Evolutionary conservation across 805 yeast species (phyloP).

Genomic region (Alloascoidea africana): DNA sequence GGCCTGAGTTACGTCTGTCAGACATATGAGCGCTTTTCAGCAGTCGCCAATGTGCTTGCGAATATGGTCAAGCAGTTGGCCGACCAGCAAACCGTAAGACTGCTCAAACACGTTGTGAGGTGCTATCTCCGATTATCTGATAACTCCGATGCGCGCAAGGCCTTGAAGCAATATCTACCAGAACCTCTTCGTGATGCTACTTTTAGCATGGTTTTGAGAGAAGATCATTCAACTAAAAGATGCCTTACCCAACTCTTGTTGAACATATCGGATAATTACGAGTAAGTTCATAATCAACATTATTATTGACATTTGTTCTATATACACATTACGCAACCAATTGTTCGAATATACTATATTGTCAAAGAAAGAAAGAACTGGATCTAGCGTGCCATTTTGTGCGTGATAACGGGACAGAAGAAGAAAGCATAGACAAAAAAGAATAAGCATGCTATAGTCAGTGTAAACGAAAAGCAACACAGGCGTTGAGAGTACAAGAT

Average conservation of each 20-base stretch:
- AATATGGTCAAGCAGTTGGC: conserved; percentile 81
- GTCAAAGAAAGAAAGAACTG: too few species aligned
- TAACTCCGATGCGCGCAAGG: conserved; percentile 79
- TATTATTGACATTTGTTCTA: too few species aligned
- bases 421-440: too few species aligned
- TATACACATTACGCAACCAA: too few species aligned
- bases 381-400: too few species aligned
- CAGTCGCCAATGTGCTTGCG: conserved; percentile 79
- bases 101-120: conserved; percentile 84
- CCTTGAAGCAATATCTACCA: conserved; percentile 71
- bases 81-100: conserved; percentile 62
- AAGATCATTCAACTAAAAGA: conserved; percentile 77
- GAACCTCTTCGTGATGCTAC: conserved; percentile 82
- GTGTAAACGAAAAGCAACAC: too few species aligned
- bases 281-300: conserved; percentile 5
- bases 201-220: conserved; percentile 61
- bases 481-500: too few species aligned
- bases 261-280: conserved; percentile 34
- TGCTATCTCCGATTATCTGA: conserved; percentile 87
- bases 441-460: too few species aligned
- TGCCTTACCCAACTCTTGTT: conserved; percentile 73
- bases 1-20: conserved; percentile 90
- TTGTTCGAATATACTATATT: too few species aligned
- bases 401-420: too few species aligned
- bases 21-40: conserved; percentile 86